Base-by-base conservation (phyloP, 1,284 basidiomycete species). In the Cystobasidiaceae sp. region DNA sequence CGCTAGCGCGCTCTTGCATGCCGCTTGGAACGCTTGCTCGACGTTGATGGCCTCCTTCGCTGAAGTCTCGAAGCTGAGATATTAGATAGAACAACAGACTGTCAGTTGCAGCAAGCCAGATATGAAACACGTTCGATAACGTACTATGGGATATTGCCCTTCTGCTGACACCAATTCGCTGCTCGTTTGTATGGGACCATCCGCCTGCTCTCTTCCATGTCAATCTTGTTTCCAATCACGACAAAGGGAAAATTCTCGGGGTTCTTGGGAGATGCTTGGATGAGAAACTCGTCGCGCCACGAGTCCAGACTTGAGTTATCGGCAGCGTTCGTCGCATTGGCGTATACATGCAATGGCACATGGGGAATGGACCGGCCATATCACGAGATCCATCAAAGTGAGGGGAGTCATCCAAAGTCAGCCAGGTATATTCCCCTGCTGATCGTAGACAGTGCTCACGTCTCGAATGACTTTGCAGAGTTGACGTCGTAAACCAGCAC, bases 21-120 rank as follows among this genome's bases (percentile, higher is more conserved):
- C 94, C 2, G 94, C 97, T 79, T 97, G 93, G 86, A 99, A 99
- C 4, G 96, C 96, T 79, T 97, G 93, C 78, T 99, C 96, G 65
- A 98, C 94, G 74, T 99, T 99, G 83, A 98, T 97, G 19, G 96
- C 94, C 78, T 99, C 96, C 81, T 98, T 98, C 45, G 96, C 96
- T 9, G 94, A 97, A 0, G 96, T 98, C 81, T 99, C 96, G 78
- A 98, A 99, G 80, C 62, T 65, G 62, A 9, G 7, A 25, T 23
- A n/a, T 4, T 5, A 25, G 8, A 30, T 11, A 46, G n/a, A 11
- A 17, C 11, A 23, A 23, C 48, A 50, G n/a, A n/a, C n/a, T n/a
- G n/a, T n/a, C n/a, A n/a, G n/a, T n/a, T n/a, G n/a, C n/a, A n/a
- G n/a, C n/a, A n/a, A n/a, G n/a, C n/a, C n/a, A n/a, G n/a, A n/a